phyloP scores from a whole-genome alignment of 257 asterid species.

The Apocynum venetum region DNA sequence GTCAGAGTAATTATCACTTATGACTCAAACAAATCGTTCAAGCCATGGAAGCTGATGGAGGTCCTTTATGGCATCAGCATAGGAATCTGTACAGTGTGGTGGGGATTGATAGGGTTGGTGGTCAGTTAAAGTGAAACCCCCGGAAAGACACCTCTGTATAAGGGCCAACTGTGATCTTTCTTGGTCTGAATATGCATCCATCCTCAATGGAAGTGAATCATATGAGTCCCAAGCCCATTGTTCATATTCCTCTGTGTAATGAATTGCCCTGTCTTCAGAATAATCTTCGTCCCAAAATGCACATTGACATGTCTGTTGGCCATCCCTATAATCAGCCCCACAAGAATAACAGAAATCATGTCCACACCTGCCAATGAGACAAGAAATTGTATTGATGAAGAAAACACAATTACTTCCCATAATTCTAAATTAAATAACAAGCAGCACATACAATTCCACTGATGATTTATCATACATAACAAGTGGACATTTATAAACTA shows the following conservation, averaged over 20 bases:
- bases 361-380: slow-evolving; percentile 59
- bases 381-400: neutral
- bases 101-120: slow-evolving; percentile 59
- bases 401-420: neutral
- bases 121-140: slow-evolving; percentile 70
- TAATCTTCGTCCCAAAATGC: slow-evolving; percentile 62
- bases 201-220: slow-evolving; percentile 59
- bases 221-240: slow-evolving; percentile 95
- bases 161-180: slow-evolving; percentile 92
- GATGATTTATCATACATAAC: neutral
- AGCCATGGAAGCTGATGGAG: slow-evolving; percentile 98
- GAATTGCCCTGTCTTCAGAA: slow-evolving; percentile 30
- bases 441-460: neutral
- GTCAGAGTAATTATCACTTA: slow-evolving; percentile 76
- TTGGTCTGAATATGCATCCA: slow-evolving; percentile 88
- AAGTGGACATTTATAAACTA: neutral
- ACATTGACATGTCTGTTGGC: slow-evolving; percentile 67
- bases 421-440: neutral
- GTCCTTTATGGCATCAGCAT: slow-evolving; percentile 87
- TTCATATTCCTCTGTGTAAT: slow-evolving; percentile 60
- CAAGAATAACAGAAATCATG: slow-evolving; percentile 82
- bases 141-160: slow-evolving; percentile 87
- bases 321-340: slow-evolving; percentile 49
- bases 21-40: slow-evolving; percentile 86
- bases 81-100: slow-evolving; percentile 68